Evolutionary conservation across 2,329 filamentous ascomycete species (phyloP), one percentile per base, ranked within the genome.

Genomic region (Akanthomyces dipterigenus): DNA sequence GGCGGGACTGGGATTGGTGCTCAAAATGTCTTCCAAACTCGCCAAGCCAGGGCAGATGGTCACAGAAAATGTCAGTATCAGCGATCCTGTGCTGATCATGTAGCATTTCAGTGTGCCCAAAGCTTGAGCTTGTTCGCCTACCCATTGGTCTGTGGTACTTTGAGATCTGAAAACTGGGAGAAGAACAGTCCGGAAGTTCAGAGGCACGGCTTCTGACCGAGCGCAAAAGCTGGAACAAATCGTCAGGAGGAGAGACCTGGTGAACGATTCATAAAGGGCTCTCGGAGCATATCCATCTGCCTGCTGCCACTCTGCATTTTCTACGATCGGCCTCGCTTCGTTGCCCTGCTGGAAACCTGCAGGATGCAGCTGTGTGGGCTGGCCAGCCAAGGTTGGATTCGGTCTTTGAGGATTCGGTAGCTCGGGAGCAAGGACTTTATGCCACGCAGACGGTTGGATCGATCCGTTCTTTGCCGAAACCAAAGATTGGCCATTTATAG

Each of bases 31-130:
- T 18, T 80, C 77, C 22, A 80, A 72, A 1, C 76, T 76, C 16
- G 77, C 68, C 43, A 86, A 70, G 7, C 79, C 81, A 42, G 77
- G 73, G 46, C 81, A 78, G 43, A 76, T 68, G 3, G 79, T 76
- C 54, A 84, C 75, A 43, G 74, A 75, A 28, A 86, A 67, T 46
- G 76, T 78, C 28, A 84, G 72, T 16, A 85, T 70, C 8, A 86
- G 72, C 12, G 77, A 77, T 2, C 83, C 83, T 0, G 80, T 81
- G 1, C 81, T 85, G 6, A 83, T 85, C 55, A 86, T 68, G 64
- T 83, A 82, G 9, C 80, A 76, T 53, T 79, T 78, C 18, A 86
- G 76, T 7, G 80, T 83, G 3, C 79, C 82, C 24, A 82, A 70
- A 3, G 80, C 63, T 16, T 70, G 69, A 18, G 66, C 62, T 11